Conservation (phyloP, 768 basidiomycete species). For the Rhizopogon sp. region DNA sequence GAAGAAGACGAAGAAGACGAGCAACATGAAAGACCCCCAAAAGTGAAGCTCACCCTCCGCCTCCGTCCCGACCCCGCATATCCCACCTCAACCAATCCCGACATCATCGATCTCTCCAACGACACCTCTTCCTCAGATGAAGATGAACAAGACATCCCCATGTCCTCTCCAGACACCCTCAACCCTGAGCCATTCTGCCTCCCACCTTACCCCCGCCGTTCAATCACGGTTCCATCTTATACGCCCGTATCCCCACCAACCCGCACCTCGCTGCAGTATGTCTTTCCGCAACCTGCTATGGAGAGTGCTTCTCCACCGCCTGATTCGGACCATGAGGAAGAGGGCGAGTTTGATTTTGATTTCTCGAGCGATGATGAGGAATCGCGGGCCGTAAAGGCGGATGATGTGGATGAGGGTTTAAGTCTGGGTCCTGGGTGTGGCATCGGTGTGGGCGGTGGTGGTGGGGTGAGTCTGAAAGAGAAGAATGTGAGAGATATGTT, state of each 20-base stretch:
- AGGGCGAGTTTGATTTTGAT: conserved; percentile 40
- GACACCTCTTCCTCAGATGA: conserved; percentile 23
- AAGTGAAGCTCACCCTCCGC: conserved; percentile 67
- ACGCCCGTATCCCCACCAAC: conserved; percentile 39
- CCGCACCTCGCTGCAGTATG: conserved; percentile 15
- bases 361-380: conserved; percentile 1
- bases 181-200: conserved; percentile 38
- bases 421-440: conserved; percentile 9
- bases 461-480: conserved; percentile 50
- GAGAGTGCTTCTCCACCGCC: conserved; percentile 65
- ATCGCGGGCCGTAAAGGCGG: conserved; percentile 7
- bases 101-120: conserved; percentile 38
- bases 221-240: conserved; percentile 53
- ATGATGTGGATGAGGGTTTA: conserved; percentile 17
- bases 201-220: conserved; percentile 52
- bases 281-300: conserved; percentile 19
- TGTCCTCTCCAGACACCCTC: conserved; percentile 11
- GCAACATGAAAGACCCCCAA: conserved; percentile 38
- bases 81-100: conserved; percentile 15
- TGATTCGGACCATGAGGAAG: conserved; percentile 42
- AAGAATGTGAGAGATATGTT: conserved; percentile 59
- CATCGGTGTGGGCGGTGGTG: background rate
- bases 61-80: conserved; percentile 38
- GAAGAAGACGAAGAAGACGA: conserved; percentile 20
- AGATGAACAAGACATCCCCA: conserved; percentile 14